Evolutionary conservation across 495 filamentous ascomycete genomes (phyloP), one percentile per base, ranked within the genome.

Genomic region (Viridothelium virens): DNA sequence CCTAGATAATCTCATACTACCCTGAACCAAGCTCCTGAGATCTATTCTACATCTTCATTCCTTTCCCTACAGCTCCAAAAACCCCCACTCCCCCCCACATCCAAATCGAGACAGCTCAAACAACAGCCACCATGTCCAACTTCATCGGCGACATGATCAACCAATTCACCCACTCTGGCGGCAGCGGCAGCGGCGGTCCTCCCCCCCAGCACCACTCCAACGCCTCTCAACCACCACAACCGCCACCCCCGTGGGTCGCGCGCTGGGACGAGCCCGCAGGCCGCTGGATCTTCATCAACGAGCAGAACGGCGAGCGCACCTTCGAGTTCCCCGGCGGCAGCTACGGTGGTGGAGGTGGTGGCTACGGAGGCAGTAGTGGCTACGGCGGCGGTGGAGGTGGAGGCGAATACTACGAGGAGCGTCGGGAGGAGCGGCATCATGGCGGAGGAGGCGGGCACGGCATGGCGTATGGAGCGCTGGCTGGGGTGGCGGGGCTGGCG

Each of bases 281-380:
- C 63, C 83, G 83, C 64, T 87, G 82, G 73, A 85, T 83, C 76
- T 89, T 82, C 70, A 77, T 84, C 50, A 83, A 88, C 65, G 76
- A 83, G 48, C 73, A 81, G 41, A 86, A 82, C 10, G 85, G 84
- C 46, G 82, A 82, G 64, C 77, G 84, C 0, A 83, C 85, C 68
- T 89, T 84, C 83, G 85, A 86, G 1, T 64, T 70, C 36, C 62
- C 41, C 25, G 62, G 62, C 44, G 67, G 65, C 46, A 64, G 65
- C 37, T 34, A 53, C n/a, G 56, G 66, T n/a, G 69, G 68, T 69
- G 73, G 47, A 67, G 76, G 72, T 70, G 74, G 73, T n/a, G 68
- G 70, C 33, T 53, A 72, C 16, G 66, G 39, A 10, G 62, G 34
- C 38, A 66, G 66, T 38, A 64, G 65, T 33, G 38, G 62, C 12